Conservation (phyloP, 2,329 filamentous ascomycete genomes). For the Hymenoscyphus occultus region DNA sequence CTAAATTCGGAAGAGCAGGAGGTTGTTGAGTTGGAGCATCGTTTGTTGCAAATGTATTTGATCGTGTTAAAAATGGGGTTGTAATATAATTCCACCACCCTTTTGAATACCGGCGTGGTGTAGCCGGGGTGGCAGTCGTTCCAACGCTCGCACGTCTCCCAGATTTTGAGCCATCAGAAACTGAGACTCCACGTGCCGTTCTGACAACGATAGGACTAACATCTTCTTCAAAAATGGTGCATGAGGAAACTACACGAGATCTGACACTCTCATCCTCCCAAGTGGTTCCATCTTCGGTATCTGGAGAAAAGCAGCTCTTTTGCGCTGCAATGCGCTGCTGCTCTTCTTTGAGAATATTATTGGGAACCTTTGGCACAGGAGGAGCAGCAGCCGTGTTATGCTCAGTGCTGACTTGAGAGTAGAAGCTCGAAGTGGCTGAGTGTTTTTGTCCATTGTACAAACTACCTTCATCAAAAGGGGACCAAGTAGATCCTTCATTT, state of each 20-base stretch:
- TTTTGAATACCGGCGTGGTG: constrained; percentile 50
- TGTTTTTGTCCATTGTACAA: constrained; percentile 15
- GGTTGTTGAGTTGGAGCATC: constrained; percentile 20
- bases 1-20: constrained; percentile 36
- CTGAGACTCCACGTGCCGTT: constrained; percentile 40
- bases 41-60: constrained; percentile 34
- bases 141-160: constrained; percentile 30
- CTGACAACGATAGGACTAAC: constrained; percentile 44
- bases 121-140: constrained; percentile 31
- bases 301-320: constrained; percentile 34
- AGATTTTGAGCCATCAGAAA: constrained; percentile 20
- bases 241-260: constrained; percentile 41
- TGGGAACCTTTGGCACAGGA: constrained; percentile 57
- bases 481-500: constrained; percentile 38
- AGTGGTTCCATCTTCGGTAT: constrained; percentile 32
- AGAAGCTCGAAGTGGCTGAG: constrained; percentile 41
- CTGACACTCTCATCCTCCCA: constrained; percentile 29
- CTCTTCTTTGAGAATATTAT: constrained; percentile 33
- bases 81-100: constrained; percentile 79
- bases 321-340: constrained; percentile 28
- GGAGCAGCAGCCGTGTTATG: constrained; percentile 45
- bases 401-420: constrained; percentile 52
- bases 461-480: constrained; percentile 26
- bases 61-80: constrained; percentile 58
- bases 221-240: constrained; percentile 70